Percentiles rank a stretch among this genome's conserved stretches.
Evolutionary conservation across 768 basidiomycete genomes (phyloP).

Genomic region (Coprinopsis sp.): DNA sequence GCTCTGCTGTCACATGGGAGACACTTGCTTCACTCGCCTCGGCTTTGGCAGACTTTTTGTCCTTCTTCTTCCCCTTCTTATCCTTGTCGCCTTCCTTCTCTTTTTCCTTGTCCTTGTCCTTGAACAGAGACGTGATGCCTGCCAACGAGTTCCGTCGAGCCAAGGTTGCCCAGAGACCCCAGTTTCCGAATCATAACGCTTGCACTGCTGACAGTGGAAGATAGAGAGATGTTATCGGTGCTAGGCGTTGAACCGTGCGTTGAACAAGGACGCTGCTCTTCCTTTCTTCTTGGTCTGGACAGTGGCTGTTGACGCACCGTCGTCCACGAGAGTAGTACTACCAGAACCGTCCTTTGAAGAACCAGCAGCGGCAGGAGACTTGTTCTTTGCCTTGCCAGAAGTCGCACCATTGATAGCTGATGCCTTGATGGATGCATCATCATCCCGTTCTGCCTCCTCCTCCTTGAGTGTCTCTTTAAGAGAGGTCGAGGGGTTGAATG

Average conservation of each 20-base stretch:
- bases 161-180: constrained; percentile 83
- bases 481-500: constrained; percentile 42
- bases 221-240: constrained; percentile 93
- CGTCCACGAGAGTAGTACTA: constrained; percentile 25
- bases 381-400: constrained; percentile 28
- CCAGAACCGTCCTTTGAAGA: constrained; percentile 25
- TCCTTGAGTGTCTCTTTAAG: constrained; percentile 52
- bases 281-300: constrained; percentile 64
- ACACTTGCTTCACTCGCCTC: constrained; percentile 65
- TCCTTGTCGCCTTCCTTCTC: constrained; percentile 18
- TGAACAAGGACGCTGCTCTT: constrained; percentile 76
- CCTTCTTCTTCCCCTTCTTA: constrained; percentile 36
- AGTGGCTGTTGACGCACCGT: constrained; percentile 39
- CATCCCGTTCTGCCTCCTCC: constrained; percentile 25
- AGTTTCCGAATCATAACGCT: constrained; percentile 97
- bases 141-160: constrained; percentile 85
- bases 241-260: constrained; percentile 80
- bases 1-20: constrained; percentile 79
- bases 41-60: constrained; percentile 59
- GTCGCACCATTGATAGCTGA: constrained; percentile 25
- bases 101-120: constrained; percentile 70
- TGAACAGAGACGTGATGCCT: constrained; percentile 91
- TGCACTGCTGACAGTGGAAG: constrained; percentile 90
- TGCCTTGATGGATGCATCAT: constrained; percentile 42
- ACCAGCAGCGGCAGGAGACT: constrained; percentile 24